Conservation (phyloP, 2,329 filamentous ascomycete genomes). For the Diaporthe amygdali region DNA sequence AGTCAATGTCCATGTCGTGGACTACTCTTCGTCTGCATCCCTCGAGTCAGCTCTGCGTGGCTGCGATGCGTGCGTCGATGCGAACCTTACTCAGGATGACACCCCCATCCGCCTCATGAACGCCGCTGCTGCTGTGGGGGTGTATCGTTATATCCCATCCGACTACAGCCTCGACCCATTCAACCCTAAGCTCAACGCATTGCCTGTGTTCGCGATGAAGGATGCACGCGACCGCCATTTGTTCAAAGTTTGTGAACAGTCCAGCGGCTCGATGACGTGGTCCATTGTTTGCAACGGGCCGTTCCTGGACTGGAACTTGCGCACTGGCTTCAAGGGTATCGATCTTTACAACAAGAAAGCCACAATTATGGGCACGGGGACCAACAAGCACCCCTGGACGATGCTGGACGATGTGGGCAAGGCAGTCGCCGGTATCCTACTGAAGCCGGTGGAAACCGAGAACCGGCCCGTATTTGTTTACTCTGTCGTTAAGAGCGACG, state of each 20-base stretch:
- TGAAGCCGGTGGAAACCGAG: conserved; percentile 33
- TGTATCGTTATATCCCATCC: background rate
- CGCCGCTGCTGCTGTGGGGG: background rate
- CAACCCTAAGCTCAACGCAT: conserved; percentile 27
- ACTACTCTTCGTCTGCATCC: too few relatives aligned
- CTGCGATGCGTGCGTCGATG: too few relatives aligned
- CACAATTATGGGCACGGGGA: conserved; percentile 31
- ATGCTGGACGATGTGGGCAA: conserved; percentile 32
- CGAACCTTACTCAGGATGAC: too few relatives aligned
- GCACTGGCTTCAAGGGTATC: conserved; percentile 27
- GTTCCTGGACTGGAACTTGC: conserved; percentile 36
- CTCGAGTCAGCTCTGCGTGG: too few relatives aligned
- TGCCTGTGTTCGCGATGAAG: conserved; percentile 23
- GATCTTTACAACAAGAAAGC: conserved; percentile 30
- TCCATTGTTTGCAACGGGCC: conserved; percentile 34
- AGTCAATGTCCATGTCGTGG: too few relatives aligned
- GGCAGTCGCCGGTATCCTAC: conserved; percentile 32
- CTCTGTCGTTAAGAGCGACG: conserved; percentile 24
- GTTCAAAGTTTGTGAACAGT: too few relatives aligned
- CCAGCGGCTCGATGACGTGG: conserved; percentile 32
- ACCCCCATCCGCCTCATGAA: background rate
- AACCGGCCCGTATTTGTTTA: conserved; percentile 30
- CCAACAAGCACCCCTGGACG: conserved; percentile 30
- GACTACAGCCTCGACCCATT: background rate
- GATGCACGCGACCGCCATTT: background rate